Evolutionary conservation across 495 filamentous ascomycete genomes (phyloP).

Genomic region (Amphirosellinia nigrospora): DNA sequence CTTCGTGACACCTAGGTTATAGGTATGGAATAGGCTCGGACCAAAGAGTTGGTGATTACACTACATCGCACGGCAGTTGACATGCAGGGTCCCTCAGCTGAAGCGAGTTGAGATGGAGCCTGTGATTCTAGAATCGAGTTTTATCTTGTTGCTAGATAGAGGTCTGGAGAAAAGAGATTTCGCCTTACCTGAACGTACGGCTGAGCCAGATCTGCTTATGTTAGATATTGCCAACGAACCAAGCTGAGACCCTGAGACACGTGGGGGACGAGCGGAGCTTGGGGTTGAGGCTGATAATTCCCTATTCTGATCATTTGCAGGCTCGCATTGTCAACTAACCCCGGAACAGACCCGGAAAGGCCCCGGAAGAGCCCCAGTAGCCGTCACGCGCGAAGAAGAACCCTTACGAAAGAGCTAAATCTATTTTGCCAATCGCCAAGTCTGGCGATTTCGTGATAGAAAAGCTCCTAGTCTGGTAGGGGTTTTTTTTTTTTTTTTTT

Average conservation of each 20-base stretch:
- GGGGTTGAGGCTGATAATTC: conserved; percentile 13
- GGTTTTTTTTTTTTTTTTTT: conserved; percentile 9
- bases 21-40: background rate
- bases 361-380: background rate
- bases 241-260: conserved; percentile 5
- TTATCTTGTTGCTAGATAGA: background rate
- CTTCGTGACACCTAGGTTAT: background rate
- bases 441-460: background rate
- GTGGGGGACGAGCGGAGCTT: conserved; percentile 8
- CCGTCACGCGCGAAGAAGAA: background rate
- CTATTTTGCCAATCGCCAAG: background rate
- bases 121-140: background rate
- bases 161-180: background rate
- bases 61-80: background rate
- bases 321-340: background rate
- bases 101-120: conserved; percentile 11
- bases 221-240: conserved; percentile 12
- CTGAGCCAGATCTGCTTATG: background rate
- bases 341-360: background rate
- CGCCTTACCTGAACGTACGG: conserved; percentile 4
- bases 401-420: background rate
- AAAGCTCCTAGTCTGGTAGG: background rate
- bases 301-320: background rate
- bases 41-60: background rate
- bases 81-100: background rate